Evolutionary conservation across 176 grass and related monocot species (phyloP).

Genomic region (Bromus sterilis): DNA sequence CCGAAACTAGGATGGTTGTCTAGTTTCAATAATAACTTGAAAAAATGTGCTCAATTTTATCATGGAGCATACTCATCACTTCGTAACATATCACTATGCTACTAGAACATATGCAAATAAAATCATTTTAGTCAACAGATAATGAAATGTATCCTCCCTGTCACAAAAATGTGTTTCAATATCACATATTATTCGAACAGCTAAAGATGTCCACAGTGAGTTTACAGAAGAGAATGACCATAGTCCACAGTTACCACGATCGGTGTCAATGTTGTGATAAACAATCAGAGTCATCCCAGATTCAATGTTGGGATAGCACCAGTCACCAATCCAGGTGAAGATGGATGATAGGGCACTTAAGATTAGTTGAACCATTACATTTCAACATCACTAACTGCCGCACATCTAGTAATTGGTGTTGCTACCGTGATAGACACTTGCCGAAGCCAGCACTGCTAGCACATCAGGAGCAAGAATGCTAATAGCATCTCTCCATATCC

Average conservation of each 20-base stretch:
- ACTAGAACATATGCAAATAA: background rate
- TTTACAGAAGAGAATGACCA: background rate
- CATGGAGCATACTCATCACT: too few species aligned
- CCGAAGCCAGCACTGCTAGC: background rate
- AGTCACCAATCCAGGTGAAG: background rate
- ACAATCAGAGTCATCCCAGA: background rate
- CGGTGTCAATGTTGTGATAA: background rate
- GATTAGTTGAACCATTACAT: background rate
- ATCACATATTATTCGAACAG: too few species aligned
- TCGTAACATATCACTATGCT: background rate
- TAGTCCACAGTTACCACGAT: background rate
- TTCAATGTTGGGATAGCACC: background rate
- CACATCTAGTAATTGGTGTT: background rate
- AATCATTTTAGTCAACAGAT: background rate
- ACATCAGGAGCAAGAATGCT: background rate
- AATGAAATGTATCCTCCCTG: background rate
- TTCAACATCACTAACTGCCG: background rate
- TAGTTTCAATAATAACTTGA: background rate
- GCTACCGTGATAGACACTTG: background rate
- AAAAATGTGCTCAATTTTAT: background rate
- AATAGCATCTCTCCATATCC: background rate
- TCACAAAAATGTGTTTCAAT: background rate
- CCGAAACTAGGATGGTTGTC: background rate
- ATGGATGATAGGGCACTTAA: background rate
- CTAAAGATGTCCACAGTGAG: too few species aligned